Percentiles rank a stretch among this genome's conserved stretches.
Conservation (phyloP, 495 filamentous ascomycete species). For the Schizothecium vesticola region DNA sequence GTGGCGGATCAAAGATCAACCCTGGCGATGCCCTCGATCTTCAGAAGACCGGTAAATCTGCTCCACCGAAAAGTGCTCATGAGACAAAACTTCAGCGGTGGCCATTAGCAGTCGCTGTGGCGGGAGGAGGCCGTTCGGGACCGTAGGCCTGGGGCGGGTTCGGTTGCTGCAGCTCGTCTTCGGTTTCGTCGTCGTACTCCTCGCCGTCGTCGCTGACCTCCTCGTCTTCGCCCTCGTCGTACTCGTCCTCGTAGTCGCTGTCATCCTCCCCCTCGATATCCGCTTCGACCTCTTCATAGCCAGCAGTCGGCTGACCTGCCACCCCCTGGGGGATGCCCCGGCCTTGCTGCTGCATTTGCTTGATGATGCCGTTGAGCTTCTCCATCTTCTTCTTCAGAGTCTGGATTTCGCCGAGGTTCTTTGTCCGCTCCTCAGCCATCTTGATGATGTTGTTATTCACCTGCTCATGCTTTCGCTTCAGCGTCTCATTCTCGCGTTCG, state of each 20-base stretch:
- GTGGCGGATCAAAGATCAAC: background rate
- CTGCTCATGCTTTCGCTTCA: conserved; percentile 87
- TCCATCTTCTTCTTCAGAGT: conserved; percentile 81
- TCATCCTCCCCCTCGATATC: conserved; percentile 64
- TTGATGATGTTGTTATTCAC: conserved; percentile 93
- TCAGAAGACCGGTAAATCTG: background rate
- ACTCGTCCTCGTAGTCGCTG: conserved; percentile 68
- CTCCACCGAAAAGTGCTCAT: background rate
- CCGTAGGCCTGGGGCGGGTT: conserved; percentile 47
- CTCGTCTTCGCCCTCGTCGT: conserved; percentile 49
- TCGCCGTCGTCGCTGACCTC: conserved; percentile 44
- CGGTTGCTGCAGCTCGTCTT: conserved; percentile 48
- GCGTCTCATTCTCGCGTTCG: conserved; percentile 89
- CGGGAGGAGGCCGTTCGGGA: conserved; percentile 52
- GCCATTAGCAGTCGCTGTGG: conserved; percentile 35
- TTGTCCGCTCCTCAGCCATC: conserved; percentile 94
- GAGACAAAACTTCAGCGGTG: conserved; percentile 17
- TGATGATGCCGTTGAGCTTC: conserved; percentile 87
- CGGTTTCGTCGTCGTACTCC: conserved; percentile 63
- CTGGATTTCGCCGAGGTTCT: conserved; percentile 73
- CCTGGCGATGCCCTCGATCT: background rate
- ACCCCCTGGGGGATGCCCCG: conserved; percentile 58
- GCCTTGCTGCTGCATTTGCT: conserved; percentile 90
- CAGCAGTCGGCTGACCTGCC: conserved; percentile 51
- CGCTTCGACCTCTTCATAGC: conserved; percentile 41